Evolutionary conservation across 495 filamentous ascomycete species (phyloP).

Genomic region (Penicillium canariense): DNA sequence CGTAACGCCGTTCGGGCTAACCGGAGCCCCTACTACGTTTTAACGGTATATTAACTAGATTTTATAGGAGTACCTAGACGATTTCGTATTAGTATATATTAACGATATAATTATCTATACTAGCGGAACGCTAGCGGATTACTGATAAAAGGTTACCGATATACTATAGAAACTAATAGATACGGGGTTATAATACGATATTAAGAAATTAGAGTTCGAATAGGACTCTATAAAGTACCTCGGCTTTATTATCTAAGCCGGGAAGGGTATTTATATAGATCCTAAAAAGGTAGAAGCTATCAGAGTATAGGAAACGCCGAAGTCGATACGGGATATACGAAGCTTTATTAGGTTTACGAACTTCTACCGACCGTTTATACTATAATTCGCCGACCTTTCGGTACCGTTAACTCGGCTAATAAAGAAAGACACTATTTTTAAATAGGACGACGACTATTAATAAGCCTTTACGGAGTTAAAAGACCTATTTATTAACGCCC

Average conservation of each 20-base stretch:
- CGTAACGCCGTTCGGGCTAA: no score
- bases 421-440: constrained; percentile 7
- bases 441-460: constrained; percentile 3
- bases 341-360: not conserved
- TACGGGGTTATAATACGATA: not conserved
- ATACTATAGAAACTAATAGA: not conserved
- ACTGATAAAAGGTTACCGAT: not conserved
- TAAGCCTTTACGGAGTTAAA: constrained; percentile 14
- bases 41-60: no score
- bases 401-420: not conserved
- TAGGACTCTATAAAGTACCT: not conserved
- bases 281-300: not conserved
- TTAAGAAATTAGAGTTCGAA: not conserved
- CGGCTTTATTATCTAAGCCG: not conserved
- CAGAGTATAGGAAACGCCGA: not conserved
- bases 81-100: no score
- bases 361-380: not conserved
- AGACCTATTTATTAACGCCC: not conserved
- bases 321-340: not conserved
- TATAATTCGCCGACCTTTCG: not conserved
- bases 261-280: not conserved
- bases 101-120: no score
- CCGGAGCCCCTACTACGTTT: no score
- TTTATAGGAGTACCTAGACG: no score
- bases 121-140: not conserved